A percentile compares a stretch with the other conserved stretches of the same genome.
Evolutionary conservation across 1,139 yeast genomes (phyloP).

Genomic region (Geotrichum siamense): DNA sequence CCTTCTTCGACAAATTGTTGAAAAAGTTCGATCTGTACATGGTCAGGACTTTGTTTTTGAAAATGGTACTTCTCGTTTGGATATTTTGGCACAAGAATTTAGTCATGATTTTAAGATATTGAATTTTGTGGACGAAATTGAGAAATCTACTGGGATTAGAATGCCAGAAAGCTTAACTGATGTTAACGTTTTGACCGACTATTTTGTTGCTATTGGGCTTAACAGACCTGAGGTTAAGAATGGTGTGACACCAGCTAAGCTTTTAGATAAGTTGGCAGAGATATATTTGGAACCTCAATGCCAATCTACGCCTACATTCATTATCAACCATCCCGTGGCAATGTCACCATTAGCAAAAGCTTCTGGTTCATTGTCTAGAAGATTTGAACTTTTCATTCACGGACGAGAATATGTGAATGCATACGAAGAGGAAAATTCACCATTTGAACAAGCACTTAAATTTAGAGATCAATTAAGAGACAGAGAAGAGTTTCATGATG

Average conservation of each 20-base stretch:
- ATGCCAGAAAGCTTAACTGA: constrained; percentile 39
- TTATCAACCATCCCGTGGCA: constrained; percentile 75
- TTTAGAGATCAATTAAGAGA: constrained; percentile 50
- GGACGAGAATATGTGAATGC: constrained; percentile 87
- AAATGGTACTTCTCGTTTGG: constrained; percentile 3
- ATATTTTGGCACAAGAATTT: constrained; percentile 12
- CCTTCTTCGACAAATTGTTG: constrained; percentile 41
- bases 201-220: constrained; percentile 47
- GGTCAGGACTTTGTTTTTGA: constrained; percentile 4
- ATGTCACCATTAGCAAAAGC: constrained; percentile 71
- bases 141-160: constrained; percentile 36
- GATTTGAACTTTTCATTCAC: constrained; percentile 78
- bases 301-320: constrained; percentile 51
- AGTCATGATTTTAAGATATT: constrained; percentile 26
- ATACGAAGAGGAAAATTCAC: constrained; percentile 93
- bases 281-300: constrained; percentile 60
- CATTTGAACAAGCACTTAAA: constrained; percentile 56
- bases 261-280: constrained; percentile 62
- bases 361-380: constrained; percentile 40
- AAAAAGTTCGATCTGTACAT: constrained; percentile 20
- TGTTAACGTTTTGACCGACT: constrained; percentile 20
- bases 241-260: constrained; percentile 41
- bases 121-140: constrained; percentile 49
- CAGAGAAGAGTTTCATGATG: constrained; percentile 44
- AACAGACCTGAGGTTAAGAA: constrained; percentile 42